Conservation (phyloP, 345 rosid genomes). For the Pelargonium nanum region DNA sequence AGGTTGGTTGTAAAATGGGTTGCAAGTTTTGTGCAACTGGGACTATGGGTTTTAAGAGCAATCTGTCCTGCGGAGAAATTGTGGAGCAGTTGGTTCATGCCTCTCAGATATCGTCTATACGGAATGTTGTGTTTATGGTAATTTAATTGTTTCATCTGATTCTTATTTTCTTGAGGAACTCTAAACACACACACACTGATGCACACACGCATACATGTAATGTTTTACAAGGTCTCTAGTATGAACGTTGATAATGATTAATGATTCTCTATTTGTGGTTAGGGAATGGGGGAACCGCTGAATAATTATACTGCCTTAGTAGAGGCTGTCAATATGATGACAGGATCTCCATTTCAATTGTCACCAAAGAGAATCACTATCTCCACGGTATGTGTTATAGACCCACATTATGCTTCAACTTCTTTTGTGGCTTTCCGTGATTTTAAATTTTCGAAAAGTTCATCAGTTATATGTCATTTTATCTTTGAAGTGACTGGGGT, state of each 20-base stretch:
- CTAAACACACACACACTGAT: not conserved
- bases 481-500: too few species aligned
- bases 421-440: not conserved
- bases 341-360: constrained; percentile 65
- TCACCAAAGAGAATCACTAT: constrained; percentile 83
- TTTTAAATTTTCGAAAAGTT: too few species aligned
- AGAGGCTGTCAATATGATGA: constrained; percentile 72
- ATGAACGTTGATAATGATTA: not conserved
- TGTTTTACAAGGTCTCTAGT: not conserved
- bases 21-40: constrained; percentile 98
- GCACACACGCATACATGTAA: too few species aligned
- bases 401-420: not conserved
- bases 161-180: not conserved
- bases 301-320: constrained; percentile 80
- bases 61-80: constrained; percentile 81
- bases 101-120: constrained; percentile 51
- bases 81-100: constrained; percentile 96
- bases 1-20: constrained; percentile 99
- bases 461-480: too few species aligned
- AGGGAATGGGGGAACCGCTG: constrained; percentile 99
- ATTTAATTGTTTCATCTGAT: not conserved
- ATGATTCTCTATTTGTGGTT: constrained; percentile 18
- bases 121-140: constrained; percentile 96
- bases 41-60: constrained; percentile 86
- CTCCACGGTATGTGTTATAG: constrained; percentile 55